These are phyloP conservation scores for Scheffersomyces cryptocercus DNA, from an alignment of 1,139 yeast species.

Conservation along the genomic window DNA sequence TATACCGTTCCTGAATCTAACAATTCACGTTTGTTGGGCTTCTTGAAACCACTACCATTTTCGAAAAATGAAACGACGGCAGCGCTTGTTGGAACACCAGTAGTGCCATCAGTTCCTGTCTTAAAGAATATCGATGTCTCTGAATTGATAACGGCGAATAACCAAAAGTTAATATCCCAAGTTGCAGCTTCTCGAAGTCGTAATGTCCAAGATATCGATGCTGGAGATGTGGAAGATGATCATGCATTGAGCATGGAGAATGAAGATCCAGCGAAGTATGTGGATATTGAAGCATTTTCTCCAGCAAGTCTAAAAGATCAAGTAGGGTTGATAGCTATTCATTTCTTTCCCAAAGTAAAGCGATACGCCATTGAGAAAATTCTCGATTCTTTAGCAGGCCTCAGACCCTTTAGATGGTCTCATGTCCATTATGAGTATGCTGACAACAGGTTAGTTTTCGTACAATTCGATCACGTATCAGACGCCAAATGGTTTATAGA, in stretches of 20 bases:
- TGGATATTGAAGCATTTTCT: slow-evolving; percentile 26
- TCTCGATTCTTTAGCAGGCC: slow-evolving; percentile 11
- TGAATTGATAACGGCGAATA: slow-evolving; percentile 22
- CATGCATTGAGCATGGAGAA: slow-evolving; percentile 8
- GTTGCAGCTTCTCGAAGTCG: not conserved
- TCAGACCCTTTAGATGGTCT: slow-evolving; percentile 25
- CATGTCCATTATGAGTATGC: slow-evolving; percentile 26
- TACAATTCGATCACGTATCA: slow-evolving; percentile 23
- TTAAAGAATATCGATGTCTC: slow-evolving; percentile 24
- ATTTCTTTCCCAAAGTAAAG: slow-evolving; percentile 34
- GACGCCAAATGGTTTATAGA: slow-evolving; percentile 15
- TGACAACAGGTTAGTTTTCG: slow-evolving; percentile 27
- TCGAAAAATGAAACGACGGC: slow-evolving; percentile 12
- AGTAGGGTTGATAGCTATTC: slow-evolving; percentile 33
- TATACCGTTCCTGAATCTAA: slow-evolving; percentile 15
- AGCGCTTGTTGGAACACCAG: not conserved
- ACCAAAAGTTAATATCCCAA: slow-evolving; percentile 17
- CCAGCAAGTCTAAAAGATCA: slow-evolving; percentile 41
- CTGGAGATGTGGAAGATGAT: slow-evolving; percentile 8
- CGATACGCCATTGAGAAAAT: slow-evolving; percentile 30
- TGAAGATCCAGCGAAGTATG: slow-evolving; percentile 9
- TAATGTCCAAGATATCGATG: not conserved
- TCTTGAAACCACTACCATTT: slow-evolving; percentile 3
- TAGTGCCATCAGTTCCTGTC: slow-evolving; percentile 18
- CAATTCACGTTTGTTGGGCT: slow-evolving; percentile 10